Evolutionary conservation across 2,329 filamentous ascomycete species (phyloP), one percentile per base, ranked within the genome.

Genomic region (Zalaria obscura): DNA sequence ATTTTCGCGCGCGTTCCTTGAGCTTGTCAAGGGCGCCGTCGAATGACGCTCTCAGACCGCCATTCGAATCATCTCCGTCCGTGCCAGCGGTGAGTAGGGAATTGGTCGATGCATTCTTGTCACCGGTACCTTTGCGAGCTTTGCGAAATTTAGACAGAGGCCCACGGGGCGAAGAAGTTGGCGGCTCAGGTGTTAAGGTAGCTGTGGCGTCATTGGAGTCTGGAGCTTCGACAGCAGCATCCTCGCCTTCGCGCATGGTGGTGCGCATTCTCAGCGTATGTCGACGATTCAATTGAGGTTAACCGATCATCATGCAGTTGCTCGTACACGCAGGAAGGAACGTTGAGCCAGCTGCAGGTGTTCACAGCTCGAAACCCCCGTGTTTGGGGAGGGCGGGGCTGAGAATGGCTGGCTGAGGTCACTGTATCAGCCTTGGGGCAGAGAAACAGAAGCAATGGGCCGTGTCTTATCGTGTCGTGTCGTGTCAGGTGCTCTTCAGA

Each of bases 201-300:
- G 29, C 29, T 32, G 29, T 32, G 29, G n/a, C n/a, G 29, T 32
- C 29, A 7, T 32, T n/a, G 7, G 29, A n/a, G 29, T 32, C 7
- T 32, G n/a, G 29, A 32, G 26, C 35, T 25, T 40, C 43, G 36
- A 18, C 51, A 89, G 76, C 89, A 87, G 47, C 85, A 94, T 63
- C 81, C 89, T 51, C 87, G 95, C 64, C 18, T 18, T 18, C 18
- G 18, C 18, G 18, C 18, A 18, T 18, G 18, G 18, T 18, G 18
- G 18, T 18, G 18, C 18, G 18, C 18, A 18, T 18, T 18, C 18
- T 18, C 34, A 25, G 34, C n/a, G 34, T 6, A 11, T 36, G 34
- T 11, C 34, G 34, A 11, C 34, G 34, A 36, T 36, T 11, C 31
- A 33, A 33, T 8, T 36, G 11, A 36, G 34, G 25, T 36, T 8